phyloP scores from a whole-genome alignment of 2,329 filamentous ascomycete species.

The Blumeriella jaapii region DNA sequence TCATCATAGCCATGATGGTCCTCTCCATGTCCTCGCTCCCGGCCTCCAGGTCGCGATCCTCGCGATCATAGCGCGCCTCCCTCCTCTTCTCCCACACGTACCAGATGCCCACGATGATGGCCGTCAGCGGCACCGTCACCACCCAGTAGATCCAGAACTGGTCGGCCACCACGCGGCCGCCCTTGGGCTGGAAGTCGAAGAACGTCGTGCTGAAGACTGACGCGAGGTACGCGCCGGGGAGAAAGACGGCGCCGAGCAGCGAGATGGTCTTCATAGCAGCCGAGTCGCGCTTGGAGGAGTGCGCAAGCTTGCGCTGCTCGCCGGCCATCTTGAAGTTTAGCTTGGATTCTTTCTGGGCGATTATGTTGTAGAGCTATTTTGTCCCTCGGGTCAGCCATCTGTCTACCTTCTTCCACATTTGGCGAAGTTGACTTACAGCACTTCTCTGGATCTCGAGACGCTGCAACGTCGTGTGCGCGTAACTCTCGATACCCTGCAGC shows the following conservation, averaged over 20 bases:
- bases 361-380: constrained; percentile 51
- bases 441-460: constrained; percentile 49
- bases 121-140: constrained; percentile 46
- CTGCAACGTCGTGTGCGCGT: constrained; percentile 50
- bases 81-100: constrained; percentile 29
- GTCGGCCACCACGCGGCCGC: constrained; percentile 29
- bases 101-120: constrained; percentile 42
- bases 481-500: constrained; percentile 51
- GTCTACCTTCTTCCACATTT: background rate
- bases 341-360: constrained; percentile 51
- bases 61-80: constrained; percentile 17
- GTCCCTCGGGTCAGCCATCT: constrained; percentile 4
- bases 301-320: constrained; percentile 31
- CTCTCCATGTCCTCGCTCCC: constrained; percentile 23
- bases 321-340: constrained; percentile 46
- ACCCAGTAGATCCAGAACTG: constrained; percentile 53
- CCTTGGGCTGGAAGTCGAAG: constrained; percentile 42
- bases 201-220: constrained; percentile 57
- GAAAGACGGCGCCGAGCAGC: constrained; percentile 49
- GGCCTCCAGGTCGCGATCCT: constrained; percentile 20
- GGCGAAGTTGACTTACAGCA: constrained; percentile 34
- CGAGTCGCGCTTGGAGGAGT: constrained; percentile 31
- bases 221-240: constrained; percentile 49
- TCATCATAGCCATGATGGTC: constrained; percentile 21
- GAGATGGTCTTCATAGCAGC: constrained; percentile 54